A percentile compares a stretch with the other conserved stretches of the same genome.
These are phyloP conservation scores for Cutaneotrichosporon cavernicola DNA, from an alignment of 1,284 basidiomycete genomes.

Conservation along the genomic window DNA sequence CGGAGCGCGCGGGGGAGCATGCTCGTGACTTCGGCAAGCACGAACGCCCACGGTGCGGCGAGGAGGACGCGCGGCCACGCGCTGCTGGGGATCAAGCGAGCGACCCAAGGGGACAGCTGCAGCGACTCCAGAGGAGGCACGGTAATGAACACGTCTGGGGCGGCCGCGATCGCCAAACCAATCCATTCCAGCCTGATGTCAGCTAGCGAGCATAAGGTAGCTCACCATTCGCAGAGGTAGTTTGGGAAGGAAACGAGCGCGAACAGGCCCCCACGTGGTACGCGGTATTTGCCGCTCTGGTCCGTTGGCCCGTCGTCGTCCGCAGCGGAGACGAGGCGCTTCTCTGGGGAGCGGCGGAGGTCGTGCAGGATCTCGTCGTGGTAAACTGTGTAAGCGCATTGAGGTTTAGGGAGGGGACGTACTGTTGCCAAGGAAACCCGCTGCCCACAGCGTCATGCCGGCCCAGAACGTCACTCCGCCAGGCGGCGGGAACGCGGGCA, in stretches of 20 bases:
- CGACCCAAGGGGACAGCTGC: not conserved
- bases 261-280: constrained; percentile 80
- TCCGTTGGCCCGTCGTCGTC: constrained; percentile 12
- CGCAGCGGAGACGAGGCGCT: constrained; percentile 27
- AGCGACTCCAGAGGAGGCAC: constrained; percentile 17
- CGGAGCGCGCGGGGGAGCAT: constrained; percentile 78
- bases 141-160: constrained; percentile 27
- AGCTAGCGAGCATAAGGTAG: constrained; percentile 3
- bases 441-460: constrained; percentile 65
- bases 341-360: constrained; percentile 56
- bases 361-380: constrained; percentile 87
- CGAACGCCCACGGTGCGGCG: constrained; percentile 72
- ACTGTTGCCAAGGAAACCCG: constrained; percentile 71
- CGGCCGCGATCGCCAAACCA: constrained; percentile 67
- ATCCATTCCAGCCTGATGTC: constrained; percentile 70
- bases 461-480: constrained; percentile 59
- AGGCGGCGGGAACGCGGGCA: constrained; percentile 37
- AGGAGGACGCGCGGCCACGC: constrained; percentile 45
- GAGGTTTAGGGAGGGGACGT: constrained; percentile 14
- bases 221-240: constrained; percentile 77
- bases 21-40: constrained; percentile 64
- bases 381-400: constrained; percentile 54
- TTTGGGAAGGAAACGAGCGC: constrained; percentile 82
- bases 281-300: constrained; percentile 61
- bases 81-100: not conserved